These are phyloP conservation scores for Termitomyces sp. DNA, from an alignment of 768 basidiomycete species.

Conservation along the genomic window DNA sequence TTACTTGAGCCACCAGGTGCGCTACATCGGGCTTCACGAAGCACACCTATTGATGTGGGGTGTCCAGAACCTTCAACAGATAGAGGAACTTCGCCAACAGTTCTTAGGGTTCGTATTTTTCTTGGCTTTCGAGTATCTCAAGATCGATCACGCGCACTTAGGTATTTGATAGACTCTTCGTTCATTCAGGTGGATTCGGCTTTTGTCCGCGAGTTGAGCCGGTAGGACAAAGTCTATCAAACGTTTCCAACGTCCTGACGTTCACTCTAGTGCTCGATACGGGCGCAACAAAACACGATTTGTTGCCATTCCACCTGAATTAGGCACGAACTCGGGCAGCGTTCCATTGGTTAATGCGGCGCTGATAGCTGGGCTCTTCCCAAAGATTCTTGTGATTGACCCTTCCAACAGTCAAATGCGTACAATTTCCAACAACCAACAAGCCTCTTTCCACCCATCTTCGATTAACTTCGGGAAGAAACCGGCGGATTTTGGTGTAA, in stretches of 20 bases:
- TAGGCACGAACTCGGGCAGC: constrained; percentile 67
- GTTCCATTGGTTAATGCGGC: constrained; percentile 69
- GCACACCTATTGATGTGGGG: background rate
- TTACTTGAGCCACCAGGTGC: constrained; percentile 79
- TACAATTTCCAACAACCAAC: constrained; percentile 79
- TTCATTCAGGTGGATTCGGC: constrained; percentile 68
- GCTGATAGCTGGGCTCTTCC: constrained; percentile 82
- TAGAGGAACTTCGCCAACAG: constrained; percentile 94
- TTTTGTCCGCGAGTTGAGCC: constrained; percentile 65
- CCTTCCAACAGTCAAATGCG: constrained; percentile 52
- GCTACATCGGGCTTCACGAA: constrained; percentile 10
- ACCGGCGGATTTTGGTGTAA: constrained; percentile 63
- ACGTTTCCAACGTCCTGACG: background rate
- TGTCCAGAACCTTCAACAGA: constrained; percentile 82
- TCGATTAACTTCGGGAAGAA: constrained; percentile 82
- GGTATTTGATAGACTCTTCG: constrained; percentile 83
- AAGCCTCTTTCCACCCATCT: constrained; percentile 79
- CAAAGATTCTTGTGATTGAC: constrained; percentile 81
- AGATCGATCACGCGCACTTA: constrained; percentile 19
- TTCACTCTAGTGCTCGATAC: constrained; percentile 50
- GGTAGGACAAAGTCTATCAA: constrained; percentile 31
- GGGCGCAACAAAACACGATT: constrained; percentile 72
- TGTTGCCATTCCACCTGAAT: constrained; percentile 62
- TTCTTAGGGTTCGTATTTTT: constrained; percentile 50
- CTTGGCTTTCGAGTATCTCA: background rate